Evolutionary conservation across 179 eudicot species (phyloP), one percentile per base, ranked within the genome.

Genomic region (Drosera spatulata): DNA sequence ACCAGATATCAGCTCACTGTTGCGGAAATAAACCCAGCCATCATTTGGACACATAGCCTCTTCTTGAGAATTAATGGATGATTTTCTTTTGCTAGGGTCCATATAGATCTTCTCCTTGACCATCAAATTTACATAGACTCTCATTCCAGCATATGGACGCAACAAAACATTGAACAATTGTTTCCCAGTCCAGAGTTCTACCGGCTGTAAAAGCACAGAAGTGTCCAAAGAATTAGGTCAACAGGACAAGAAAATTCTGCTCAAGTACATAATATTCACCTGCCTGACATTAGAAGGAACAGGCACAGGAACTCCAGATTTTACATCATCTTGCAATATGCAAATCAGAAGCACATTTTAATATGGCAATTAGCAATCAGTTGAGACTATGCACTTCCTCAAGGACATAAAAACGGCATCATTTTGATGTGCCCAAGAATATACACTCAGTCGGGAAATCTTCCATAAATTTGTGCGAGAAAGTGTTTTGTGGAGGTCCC

Each of bases 141-240:
- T 80, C 84, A 83, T 75, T 58, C 71, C 75, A 33, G 94, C 84
- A 83, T 80, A 66, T 43, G 99, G 91, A n/a, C 97, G 97, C 75
- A 94, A 55, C 13, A 94, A 83, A 62, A 94, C 86, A 83, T 71
- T 79, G 64, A 93, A 86, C 52, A 94, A 69, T 43, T 94, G 99
- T 74, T 94, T 94, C 51, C 99, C 99, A 41, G 97, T 94, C 99
- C 99, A 94, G 41, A 94, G 97, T 78, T 94, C 97, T 62, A 86
- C 65, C 6, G 99, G 99, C 99, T 89, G 82, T 84, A 78, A 60
- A 75, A 12, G 52, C 10, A 74, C 42, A 59, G 51, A 48, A 61
- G 43, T 53, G 50, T 48, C 13, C 33, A 55, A 55, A 38, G 22
- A 41, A 53, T 10, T 59, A 14, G 22, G 59, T 10, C 44, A 46